Conservation (phyloP, 2,329 filamentous ascomycete species). For the Trichoderma breve region DNA sequence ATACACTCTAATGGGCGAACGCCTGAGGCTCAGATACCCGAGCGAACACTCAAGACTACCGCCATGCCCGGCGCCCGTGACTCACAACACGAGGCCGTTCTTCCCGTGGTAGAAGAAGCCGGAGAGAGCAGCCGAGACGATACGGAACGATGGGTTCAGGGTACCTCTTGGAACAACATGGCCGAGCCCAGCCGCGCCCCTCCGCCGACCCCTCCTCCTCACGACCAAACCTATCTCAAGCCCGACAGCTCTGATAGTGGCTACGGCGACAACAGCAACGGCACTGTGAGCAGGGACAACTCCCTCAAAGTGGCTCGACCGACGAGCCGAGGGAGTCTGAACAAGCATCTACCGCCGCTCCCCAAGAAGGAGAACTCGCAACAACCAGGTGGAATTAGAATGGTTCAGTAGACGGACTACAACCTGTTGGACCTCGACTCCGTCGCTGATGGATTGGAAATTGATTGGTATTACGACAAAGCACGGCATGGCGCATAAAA, state of each 20-base stretch:
- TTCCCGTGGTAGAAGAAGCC: constrained; percentile 90
- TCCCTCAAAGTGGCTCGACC: constrained; percentile 34
- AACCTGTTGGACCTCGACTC: constrained; percentile 20
- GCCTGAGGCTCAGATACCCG: constrained; percentile 54
- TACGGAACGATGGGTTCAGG: constrained; percentile 38
- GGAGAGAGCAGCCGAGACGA: constrained; percentile 66
- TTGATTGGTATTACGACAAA: constrained; percentile 22
- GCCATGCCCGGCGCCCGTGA: constrained; percentile 47
- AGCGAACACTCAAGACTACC: constrained; percentile 53
- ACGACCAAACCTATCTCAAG: constrained; percentile 33
- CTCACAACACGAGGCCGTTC: constrained; percentile 53
- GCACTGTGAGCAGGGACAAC: constrained; percentile 31
- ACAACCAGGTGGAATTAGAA: constrained; percentile 30
- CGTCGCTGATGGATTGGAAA: constrained; percentile 23
- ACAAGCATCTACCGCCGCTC: constrained; percentile 60
- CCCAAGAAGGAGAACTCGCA: constrained; percentile 39
- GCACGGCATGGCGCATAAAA: constrained; percentile 22
- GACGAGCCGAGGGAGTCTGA: constrained; percentile 55
- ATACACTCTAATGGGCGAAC: constrained; percentile 38
- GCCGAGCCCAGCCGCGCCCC: constrained; percentile 46
- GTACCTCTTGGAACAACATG: constrained; percentile 39
- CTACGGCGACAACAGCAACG: constrained; percentile 40
- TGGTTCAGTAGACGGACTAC: constrained; percentile 33
- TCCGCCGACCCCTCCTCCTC: constrained; percentile 39
- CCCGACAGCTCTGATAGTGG: constrained; percentile 49